Evolutionary conservation across 192 early-diverging fungal species (phyloP).

Genomic region (Dimargaris xerosporica): DNA sequence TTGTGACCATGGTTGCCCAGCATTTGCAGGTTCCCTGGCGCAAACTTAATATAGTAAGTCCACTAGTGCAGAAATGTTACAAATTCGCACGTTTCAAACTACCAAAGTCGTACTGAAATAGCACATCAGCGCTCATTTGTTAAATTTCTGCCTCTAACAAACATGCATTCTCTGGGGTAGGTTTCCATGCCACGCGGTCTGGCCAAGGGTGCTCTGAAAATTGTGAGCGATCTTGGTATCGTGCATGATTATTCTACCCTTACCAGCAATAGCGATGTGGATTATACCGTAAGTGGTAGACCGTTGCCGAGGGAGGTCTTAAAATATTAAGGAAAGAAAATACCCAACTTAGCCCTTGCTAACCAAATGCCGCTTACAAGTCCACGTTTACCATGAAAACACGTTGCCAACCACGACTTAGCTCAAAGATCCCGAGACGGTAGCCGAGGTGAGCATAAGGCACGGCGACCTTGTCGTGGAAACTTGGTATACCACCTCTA

Average conservation of each 20-base stretch:
- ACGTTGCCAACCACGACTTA: neutral
- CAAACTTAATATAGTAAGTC: neutral
- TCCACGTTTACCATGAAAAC: neutral
- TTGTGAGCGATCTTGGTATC: neutral
- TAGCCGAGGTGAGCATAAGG: no score
- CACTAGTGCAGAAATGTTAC: neutral
- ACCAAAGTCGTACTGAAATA: neutral
- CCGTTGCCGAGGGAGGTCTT: neutral
- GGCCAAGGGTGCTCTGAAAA: neutral
- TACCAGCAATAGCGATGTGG: neutral
- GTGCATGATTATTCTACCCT: neutral
- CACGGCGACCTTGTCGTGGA: no score
- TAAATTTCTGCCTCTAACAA: neutral
- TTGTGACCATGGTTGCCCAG: neutral
- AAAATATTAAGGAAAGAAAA: neutral
- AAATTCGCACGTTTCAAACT: neutral
- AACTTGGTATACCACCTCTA: no score
- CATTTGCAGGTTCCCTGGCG: neutral
- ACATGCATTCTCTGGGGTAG: neutral
- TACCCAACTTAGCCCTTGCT: neutral
- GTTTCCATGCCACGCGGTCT: neutral
- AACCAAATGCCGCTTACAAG: neutral
- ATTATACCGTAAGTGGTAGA: neutral
- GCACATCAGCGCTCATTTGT: neutral
- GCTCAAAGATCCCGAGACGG: no score